These are phyloP conservation scores for Leptographium wingfieldii DNA, from an alignment of 2,329 filamentous ascomycete genomes.

Conservation along the genomic window DNA sequence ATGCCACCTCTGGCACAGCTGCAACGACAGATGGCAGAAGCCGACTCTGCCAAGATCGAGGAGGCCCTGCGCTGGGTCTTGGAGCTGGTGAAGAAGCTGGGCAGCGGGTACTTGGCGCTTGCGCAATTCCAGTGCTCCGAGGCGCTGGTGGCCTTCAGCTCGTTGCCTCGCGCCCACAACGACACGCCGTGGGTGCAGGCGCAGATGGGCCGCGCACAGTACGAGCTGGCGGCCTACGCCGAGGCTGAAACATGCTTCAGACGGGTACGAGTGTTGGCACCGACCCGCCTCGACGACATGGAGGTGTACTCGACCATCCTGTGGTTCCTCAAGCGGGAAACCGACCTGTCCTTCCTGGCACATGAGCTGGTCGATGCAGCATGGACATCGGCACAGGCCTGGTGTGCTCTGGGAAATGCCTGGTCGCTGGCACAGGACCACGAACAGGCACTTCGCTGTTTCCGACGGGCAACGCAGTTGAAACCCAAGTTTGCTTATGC, in stretches of 20 bases:
- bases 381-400: constrained; percentile 84
- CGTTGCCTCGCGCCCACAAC: constrained; percentile 60
- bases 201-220: constrained; percentile 80
- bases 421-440: constrained; percentile 88
- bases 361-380: constrained; percentile 81
- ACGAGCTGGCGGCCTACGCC: constrained; percentile 75
- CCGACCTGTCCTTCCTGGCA: constrained; percentile 80
- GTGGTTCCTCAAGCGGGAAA: constrained; percentile 93
- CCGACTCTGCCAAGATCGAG: constrained; percentile 52
- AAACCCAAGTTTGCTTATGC: constrained; percentile 88
- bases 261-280: constrained; percentile 64
- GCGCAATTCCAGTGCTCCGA: constrained; percentile 69
- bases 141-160: constrained; percentile 60
- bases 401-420: constrained; percentile 91
- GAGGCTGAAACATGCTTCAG: constrained; percentile 82
- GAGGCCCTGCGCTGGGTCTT: constrained; percentile 67
- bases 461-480: constrained; percentile 85
- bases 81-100: constrained; percentile 71
- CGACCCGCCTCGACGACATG: constrained; percentile 83
- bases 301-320: constrained; percentile 96
- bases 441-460: constrained; percentile 87
- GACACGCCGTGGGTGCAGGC: constrained; percentile 90
- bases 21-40: constrained; percentile 26
- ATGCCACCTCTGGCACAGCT: constrained; percentile 11
- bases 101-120: constrained; percentile 64